Evolutionary conservation across 2,329 filamentous ascomycete genomes (phyloP), one percentile per base, ranked within the genome.

Genomic region (Bipolaris cookei): DNA sequence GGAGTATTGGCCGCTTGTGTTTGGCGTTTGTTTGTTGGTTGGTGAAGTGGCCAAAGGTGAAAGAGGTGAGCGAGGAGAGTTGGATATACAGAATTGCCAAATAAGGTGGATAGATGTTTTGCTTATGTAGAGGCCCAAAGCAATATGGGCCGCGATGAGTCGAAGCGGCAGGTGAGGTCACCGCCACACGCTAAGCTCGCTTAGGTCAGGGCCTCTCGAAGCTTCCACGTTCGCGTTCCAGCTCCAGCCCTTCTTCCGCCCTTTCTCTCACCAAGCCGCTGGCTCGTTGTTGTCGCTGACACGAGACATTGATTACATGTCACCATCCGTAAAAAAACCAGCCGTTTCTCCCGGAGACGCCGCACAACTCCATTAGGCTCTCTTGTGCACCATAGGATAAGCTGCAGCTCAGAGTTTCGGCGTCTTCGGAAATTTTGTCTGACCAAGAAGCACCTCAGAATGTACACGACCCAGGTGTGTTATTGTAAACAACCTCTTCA

Each of bases 401-500:
- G 18, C 21, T 38, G 32, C 45, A 25, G 30, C 14, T n/a, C 44
- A 5, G 7, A 34, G 44, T 18, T 23, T 20, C 30, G 18, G 32
- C 32, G 20, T 25, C 45, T 38, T n/a, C 3, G 45, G 14, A 38
- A 18, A 37, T 11, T 48, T 48, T 7, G 21, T 48, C 21, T 37
- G 32, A 48, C 32, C 3, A 48, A 25, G 14, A 34, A 18, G 45
- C 34, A 37, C 20, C 7, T 18, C 41, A 6, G 28, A 32, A 28
- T 28, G 28, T 20, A 14, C 43, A 20, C 43, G 11, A 21, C 18
- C 13, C 28, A 21, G 28, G 11, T 18, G 18, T 20, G 25, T 28
- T n/a, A 18, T 13, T 6, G 4, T 21, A 8, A 42, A 23, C 43
- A 60, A 58, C 68, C 68, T 73, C 68, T 67, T 66, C 66, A 70